A percentile compares a stretch with the other conserved stretches of the same genome.
Evolutionary conservation across 805 yeast genomes (phyloP).

Genomic region (Candida koratica): DNA sequence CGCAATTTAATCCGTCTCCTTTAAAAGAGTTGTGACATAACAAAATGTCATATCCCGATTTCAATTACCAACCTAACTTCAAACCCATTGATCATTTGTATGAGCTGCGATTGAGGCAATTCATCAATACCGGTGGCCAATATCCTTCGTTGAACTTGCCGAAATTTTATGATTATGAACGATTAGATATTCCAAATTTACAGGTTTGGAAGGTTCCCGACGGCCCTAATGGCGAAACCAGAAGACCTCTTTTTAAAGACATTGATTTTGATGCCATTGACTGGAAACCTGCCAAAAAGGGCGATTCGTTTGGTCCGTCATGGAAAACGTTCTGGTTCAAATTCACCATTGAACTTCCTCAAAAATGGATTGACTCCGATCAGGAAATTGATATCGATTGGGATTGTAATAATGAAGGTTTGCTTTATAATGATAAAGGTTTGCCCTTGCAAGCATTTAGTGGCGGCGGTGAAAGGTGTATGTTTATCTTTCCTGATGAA

Average conservation of each 20-base stretch:
- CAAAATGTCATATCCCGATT: conserved; percentile 15
- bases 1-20: too few species aligned
- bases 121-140: conserved; percentile 69
- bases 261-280: conserved; percentile 45
- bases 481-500: conserved; percentile 65
- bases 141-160: conserved; percentile 73
- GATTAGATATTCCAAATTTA: conserved; percentile 49
- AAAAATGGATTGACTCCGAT: conserved; percentile 44
- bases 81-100: conserved; percentile 75
- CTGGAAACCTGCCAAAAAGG: conserved; percentile 58
- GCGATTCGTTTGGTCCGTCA: conserved; percentile 84
- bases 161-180: conserved; percentile 63
- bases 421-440: conserved; percentile 66
- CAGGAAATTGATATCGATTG: conserved; percentile 67
- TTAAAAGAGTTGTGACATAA: too few species aligned
- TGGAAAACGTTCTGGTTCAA: conserved; percentile 98
- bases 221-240: conserved; percentile 38
- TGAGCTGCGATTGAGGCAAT: conserved; percentile 69
- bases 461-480: conserved; percentile 77
- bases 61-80: conserved; percentile 53
- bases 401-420: conserved; percentile 85
- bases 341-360: conserved; percentile 61
- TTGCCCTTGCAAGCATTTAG: conserved; percentile 79
- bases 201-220: conserved; percentile 73
- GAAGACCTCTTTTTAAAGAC: conserved; percentile 60